Evolutionary conservation across 2,329 filamentous ascomycete genomes (phyloP), one percentile per base, ranked within the genome.

Genomic region (Alternaria tenuissima): DNA sequence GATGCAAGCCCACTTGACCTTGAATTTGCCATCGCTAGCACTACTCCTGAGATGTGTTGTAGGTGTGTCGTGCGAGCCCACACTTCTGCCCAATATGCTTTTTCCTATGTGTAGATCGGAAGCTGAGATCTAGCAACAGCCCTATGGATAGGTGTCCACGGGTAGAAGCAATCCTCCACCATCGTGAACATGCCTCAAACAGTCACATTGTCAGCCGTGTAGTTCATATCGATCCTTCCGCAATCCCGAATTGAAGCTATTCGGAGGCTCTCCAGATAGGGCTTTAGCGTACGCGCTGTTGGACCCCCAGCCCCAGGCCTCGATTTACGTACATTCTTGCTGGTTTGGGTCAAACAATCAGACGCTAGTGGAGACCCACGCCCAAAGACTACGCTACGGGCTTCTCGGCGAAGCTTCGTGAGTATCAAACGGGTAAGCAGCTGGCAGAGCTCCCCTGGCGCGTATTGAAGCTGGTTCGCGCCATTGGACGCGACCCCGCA

Each of bases 401-500:
- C 52, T 59, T 51, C 52, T 54, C 59, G 63, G 61, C 57, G 57
- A 63, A 62, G 60, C 56, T 57, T 57, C 46, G 22, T 46, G 47
- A 48, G 49, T 39, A 59, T 57, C 52, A 55, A 69, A 64, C 48
- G 57, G 66, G 65, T 61, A 66, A 66, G 60, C 24, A 64, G 51
- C 20, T 58, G 42, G 54, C 48, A 56, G 34, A 62, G 59, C 46
- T 63, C 59, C 59, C 61, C 65, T 64, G 64, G 66, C 67, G 68
- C 65, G 57, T 68, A 65, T 41, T 63, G 38, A 46, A 55, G 57
- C 65, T 65, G 51, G 62, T 62, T 60, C 55, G 69, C 62, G 67
- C 67, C 56, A 78, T 77, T 77, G 72, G 76, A 70, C 68, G 62
- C 56, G 61, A 76, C 74, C 76, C 76, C 76, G 75, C 75, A 76